These are phyloP conservation scores for Colletotrichum sp. DNA, from an alignment of 2,329 filamentous ascomycete genomes.

Conservation along the genomic window DNA sequence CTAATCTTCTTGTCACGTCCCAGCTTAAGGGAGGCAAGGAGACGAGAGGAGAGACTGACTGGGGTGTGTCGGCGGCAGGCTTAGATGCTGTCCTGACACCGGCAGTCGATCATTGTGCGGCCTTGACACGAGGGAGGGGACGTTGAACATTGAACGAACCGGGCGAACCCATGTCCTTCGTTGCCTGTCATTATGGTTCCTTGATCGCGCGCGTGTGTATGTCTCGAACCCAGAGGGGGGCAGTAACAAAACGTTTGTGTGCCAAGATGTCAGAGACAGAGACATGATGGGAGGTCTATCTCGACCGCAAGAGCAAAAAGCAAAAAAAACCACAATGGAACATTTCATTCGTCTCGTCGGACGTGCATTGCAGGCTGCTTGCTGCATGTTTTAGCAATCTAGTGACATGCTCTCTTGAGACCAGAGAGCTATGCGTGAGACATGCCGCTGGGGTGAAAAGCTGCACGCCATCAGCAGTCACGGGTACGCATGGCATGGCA, in stretches of 20 bases:
- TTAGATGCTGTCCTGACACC: conserved; percentile 5
- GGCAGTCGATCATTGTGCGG: conserved; percentile 10
- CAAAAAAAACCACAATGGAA: not conserved
- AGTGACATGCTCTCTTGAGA: not conserved
- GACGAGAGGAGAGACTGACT: not conserved
- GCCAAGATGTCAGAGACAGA: conserved; percentile 2
- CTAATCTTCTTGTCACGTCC: not conserved
- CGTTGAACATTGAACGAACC: not conserved
- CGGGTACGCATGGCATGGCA: not conserved
- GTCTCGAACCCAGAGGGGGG: not conserved
- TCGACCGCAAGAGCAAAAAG: conserved; percentile 1
- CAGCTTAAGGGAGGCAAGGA: not conserved
- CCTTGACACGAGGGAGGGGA: conserved; percentile 1
- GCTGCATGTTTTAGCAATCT: not conserved
- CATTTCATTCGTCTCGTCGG: not conserved
- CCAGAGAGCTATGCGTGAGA: not conserved
- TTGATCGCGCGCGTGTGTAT: not conserved
- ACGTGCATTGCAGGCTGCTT: not conserved
- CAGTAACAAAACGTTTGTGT: not conserved
- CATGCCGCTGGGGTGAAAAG: not conserved
- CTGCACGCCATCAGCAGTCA: not conserved
- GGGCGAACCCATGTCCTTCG: not conserved
- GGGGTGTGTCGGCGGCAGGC: not conserved
- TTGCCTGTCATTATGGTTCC: conserved; percentile 7
- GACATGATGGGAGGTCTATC: not conserved